These are phyloP conservation scores for Malus sylvestris DNA, from an alignment of 306 rosid species.

Conservation along the genomic window DNA sequence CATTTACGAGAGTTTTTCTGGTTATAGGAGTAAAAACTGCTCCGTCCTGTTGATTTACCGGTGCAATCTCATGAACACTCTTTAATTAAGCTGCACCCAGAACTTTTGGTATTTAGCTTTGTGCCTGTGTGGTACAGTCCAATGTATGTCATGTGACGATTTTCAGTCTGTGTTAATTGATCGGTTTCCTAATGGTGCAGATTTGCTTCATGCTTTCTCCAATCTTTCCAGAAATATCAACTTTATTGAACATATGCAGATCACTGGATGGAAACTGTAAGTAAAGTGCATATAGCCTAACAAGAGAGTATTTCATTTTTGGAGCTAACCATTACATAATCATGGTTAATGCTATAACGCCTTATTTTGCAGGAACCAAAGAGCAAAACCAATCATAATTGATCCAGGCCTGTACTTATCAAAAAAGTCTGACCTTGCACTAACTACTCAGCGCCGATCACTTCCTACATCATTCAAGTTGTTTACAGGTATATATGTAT, in stretches of 20 bases:
- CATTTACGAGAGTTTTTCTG: not conserved
- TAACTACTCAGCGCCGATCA: conserved; percentile 76
- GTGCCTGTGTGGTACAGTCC: not conserved
- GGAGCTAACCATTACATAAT: not conserved
- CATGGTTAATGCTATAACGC: not conserved
- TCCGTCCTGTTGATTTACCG: not conserved
- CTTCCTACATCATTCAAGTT: conserved; percentile 79
- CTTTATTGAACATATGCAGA: conserved; percentile 70
- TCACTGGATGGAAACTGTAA: conserved; percentile 90
- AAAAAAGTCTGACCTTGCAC: conserved; percentile 71
- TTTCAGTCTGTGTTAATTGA: too few species aligned
- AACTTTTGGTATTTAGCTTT: not conserved
- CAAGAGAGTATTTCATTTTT: not conserved
- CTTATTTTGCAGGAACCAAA: conserved; percentile 59
- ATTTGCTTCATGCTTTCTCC: conserved; percentile 82
- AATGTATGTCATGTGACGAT: not conserved
- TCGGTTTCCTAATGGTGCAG: conserved; percentile 32
- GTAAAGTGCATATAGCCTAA: conserved; percentile 20
- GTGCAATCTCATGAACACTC: not conserved
- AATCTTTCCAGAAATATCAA: conserved; percentile 74
- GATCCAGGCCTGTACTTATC: conserved; percentile 59
- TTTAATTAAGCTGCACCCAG: not conserved
- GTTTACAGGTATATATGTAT: conserved; percentile 54
- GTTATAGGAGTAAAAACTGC: not conserved
- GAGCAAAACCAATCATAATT: conserved; percentile 84